A percentile compares a stretch with the other conserved stretches of the same genome.
Evolutionary conservation across 208 protist species (phyloP).

Genomic region (Trypanosoma congolense): DNA sequence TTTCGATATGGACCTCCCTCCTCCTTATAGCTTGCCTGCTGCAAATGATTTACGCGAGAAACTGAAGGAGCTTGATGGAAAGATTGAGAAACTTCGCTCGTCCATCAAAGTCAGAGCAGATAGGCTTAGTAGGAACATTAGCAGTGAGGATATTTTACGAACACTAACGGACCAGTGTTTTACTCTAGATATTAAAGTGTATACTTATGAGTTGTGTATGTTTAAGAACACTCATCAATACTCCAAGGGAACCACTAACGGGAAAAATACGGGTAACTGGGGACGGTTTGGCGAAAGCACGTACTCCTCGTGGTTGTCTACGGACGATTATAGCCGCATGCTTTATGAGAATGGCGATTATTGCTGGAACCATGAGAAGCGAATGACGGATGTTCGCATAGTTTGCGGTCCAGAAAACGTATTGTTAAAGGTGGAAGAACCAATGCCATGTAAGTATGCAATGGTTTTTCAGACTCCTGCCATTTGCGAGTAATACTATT

Average conservation of each 20-base stretch:
- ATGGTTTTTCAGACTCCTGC: slow-evolving; percentile 77
- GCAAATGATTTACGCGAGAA: slow-evolving; percentile 16
- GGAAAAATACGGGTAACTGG: slow-evolving; percentile 43
- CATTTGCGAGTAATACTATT: slow-evolving; percentile 58
- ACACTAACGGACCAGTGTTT: slow-evolving; percentile 49
- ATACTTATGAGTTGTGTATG: slow-evolving; percentile 55
- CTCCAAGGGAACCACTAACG: slow-evolving; percentile 14
- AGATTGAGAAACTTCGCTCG: slow-evolving; percentile 11
- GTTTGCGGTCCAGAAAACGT: slow-evolving; percentile 64
- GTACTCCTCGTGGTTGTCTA: slow-evolving; percentile 58
- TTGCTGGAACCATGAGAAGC: slow-evolving; percentile 50
- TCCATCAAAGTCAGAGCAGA: slow-evolving; percentile 14
- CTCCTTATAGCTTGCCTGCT: slow-evolving; percentile 27
- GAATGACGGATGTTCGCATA: slow-evolving; percentile 49
- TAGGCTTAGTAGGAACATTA: slow-evolving; percentile 16
- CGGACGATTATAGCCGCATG: slow-evolving; percentile 54
- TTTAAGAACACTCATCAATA: slow-evolving; percentile 49
- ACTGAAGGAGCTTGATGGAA: slow-evolving; percentile 20
- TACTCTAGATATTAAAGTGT: slow-evolving; percentile 31
- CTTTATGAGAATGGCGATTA: slow-evolving; percentile 36
- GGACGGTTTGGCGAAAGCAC: slow-evolving; percentile 57
- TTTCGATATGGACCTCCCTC: slow-evolving; percentile 19
- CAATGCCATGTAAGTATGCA: slow-evolving; percentile 65
- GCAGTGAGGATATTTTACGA: slow-evolving; percentile 50
- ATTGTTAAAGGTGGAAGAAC: slow-evolving; percentile 49